Conservation (phyloP, 352 stramenopile genomes). For the Phytophthora sojae region DNA sequence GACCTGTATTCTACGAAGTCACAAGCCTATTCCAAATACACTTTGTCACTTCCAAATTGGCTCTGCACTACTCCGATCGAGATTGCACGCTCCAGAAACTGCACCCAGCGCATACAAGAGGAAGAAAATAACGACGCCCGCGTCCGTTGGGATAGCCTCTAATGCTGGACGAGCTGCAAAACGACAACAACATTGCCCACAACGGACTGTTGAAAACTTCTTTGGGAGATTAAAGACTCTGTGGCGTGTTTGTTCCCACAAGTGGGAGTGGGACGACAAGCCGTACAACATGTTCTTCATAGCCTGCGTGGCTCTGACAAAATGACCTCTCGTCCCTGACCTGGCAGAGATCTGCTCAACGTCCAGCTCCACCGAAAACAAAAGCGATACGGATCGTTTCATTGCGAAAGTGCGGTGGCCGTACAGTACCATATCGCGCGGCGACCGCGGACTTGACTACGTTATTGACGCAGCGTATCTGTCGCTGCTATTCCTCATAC, state of each 20-base stretch:
- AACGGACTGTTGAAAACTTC: not conserved
- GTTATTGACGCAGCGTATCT: too few species aligned
- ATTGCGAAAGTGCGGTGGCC: too few species aligned
- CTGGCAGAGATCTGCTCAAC: too few species aligned
- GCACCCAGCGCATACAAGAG: not conserved
- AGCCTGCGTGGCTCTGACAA: not conserved
- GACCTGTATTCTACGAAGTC: not conserved
- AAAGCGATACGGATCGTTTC: too few species aligned
- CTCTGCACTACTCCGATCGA: not conserved
- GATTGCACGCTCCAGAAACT: not conserved
- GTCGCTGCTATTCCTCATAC: too few species aligned
- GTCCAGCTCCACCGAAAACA: too few species aligned
- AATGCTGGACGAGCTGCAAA: not conserved
- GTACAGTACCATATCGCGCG: too few species aligned
- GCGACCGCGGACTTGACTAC: too few species aligned
- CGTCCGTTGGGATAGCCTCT: not conserved
- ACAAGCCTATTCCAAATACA: not conserved
- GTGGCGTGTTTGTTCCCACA: not conserved
- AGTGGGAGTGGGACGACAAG: not conserved
- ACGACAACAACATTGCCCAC: not conserved
- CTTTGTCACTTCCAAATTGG: conserved; percentile 1
- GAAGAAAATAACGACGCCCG: not conserved
- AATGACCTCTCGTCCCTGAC: too few species aligned
- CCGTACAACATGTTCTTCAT: not conserved
- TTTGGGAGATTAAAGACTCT: not conserved